phyloP scores from a whole-genome alignment of 2,329 filamentous ascomycete species.

The Colletotrichum viniferum region DNA sequence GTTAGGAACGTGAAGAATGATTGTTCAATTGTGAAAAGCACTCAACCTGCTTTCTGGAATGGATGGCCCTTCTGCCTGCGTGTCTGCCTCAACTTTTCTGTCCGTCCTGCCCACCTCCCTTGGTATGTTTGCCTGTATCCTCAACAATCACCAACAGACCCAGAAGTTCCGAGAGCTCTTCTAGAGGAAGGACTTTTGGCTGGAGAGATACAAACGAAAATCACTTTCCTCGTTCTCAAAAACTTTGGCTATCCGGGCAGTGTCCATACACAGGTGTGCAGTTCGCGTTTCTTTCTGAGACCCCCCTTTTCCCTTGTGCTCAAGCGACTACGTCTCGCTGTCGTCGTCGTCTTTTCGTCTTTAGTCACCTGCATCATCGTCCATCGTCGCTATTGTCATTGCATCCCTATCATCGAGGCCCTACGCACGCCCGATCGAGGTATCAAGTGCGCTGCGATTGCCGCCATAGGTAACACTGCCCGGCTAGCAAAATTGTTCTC shows the following conservation, averaged over 20 bases:
- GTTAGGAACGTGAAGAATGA: fast-evolving
- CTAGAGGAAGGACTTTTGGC: fast-evolving
- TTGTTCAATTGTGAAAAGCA: background rate
- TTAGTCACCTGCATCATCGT: too few relatives aligned
- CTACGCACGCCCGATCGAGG: too few relatives aligned
- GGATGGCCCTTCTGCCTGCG: background rate
- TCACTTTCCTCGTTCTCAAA: too few relatives aligned
- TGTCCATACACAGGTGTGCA: fast-evolving
- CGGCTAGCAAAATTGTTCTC: fast-evolving
- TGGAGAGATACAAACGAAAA: too few relatives aligned
- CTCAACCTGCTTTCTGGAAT: fast-evolving
- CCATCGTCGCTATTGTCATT: too few relatives aligned
- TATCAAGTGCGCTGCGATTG: too few relatives aligned
- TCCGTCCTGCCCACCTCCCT: background rate
- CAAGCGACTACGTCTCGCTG: too few relatives aligned
- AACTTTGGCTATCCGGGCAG: too few relatives aligned
- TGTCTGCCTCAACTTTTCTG: background rate
- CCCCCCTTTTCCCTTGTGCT: too few relatives aligned
- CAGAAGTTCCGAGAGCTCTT: background rate
- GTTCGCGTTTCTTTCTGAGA: too few relatives aligned
- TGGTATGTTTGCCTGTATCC: fast-evolving
- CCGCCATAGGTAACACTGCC: fast-evolving
- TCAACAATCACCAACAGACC: background rate
- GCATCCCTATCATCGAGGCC: too few relatives aligned
- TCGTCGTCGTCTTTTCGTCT: too few relatives aligned